Conservation (phyloP, 2,329 filamentous ascomycete species). For the Colletotrichum sp. region DNA sequence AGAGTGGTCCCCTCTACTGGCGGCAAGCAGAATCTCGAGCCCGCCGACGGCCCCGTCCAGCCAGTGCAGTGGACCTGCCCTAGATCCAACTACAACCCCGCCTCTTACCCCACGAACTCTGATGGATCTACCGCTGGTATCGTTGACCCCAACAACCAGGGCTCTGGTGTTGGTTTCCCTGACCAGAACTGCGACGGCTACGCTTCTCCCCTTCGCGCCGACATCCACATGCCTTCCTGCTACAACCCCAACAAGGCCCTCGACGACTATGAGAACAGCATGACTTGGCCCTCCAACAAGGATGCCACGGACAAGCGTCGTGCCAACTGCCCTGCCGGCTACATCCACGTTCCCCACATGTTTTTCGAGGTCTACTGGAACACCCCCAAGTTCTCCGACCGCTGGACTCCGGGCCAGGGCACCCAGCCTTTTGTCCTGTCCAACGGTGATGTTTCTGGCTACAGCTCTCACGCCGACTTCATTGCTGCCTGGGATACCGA, state of each 20-base stretch:
- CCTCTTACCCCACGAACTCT: conserved; percentile 59
- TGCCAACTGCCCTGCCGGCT: conserved; percentile 60
- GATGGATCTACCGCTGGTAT: conserved; percentile 62
- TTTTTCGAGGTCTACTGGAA: conserved; percentile 68
- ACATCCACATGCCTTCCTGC: conserved; percentile 77
- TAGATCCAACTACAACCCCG: conserved; percentile 49
- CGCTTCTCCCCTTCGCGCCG: conserved; percentile 66
- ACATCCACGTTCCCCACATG: conserved; percentile 60
- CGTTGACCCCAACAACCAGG: conserved; percentile 57
- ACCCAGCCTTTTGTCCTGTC: conserved; percentile 71
- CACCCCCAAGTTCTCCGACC: conserved; percentile 55
- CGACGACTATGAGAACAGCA: conserved; percentile 67
- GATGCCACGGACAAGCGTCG: conserved; percentile 50
- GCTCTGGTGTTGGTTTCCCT: conserved; percentile 71
- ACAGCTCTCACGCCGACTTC: conserved; percentile 75
- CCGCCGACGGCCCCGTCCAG: conserved; percentile 56
- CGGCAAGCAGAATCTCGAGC: conserved; percentile 55
- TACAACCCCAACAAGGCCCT: conserved; percentile 70
- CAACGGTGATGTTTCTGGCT: conserved; percentile 74
- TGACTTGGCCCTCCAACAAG: conserved; percentile 62
- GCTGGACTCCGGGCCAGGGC: conserved; percentile 60
- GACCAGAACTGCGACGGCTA: conserved; percentile 70
- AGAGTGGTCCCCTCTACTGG: conserved; percentile 62
- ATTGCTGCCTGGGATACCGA: conserved; percentile 73
- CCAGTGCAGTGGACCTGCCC: conserved; percentile 67